Conservation (phyloP, 352 stramenopile species). For the Aphanomyces euteiches region DNA sequence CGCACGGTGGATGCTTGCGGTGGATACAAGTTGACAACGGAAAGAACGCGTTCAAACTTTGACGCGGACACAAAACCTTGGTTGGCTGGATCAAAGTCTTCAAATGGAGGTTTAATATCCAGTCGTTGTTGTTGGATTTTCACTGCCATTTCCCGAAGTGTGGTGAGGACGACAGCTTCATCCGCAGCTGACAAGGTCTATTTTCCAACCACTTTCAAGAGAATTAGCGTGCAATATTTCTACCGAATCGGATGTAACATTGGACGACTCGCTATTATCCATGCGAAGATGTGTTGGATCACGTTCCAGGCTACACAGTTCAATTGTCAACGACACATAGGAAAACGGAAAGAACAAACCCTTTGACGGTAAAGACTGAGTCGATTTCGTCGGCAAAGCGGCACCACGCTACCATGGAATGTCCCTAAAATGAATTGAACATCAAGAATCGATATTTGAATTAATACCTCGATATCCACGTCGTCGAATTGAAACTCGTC, state of each 20-base stretch:
- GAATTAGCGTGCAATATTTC: too few species aligned
- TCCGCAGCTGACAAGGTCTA: conserved; percentile 49
- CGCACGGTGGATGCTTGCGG: conserved; percentile 44
- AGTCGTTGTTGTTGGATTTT: conserved; percentile 64
- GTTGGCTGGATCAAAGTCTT: conserved; percentile 76
- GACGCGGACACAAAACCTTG: conserved; percentile 72
- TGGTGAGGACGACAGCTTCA: conserved; percentile 49
- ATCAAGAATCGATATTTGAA: too few species aligned
- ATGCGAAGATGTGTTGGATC: too few species aligned
- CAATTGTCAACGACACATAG: conserved; percentile 41
- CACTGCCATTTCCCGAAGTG: conserved; percentile 49
- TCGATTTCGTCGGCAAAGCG: conserved; percentile 78
- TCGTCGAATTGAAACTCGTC: conserved; percentile 55
- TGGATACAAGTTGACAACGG: conserved; percentile 63
- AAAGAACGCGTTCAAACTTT: conserved; percentile 81
- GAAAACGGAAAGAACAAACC: neutral
- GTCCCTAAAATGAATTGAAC: conserved; percentile 26
- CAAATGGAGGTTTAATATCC: conserved; percentile 74
- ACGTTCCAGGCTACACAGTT: neutral
- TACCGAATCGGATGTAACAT: too few species aligned
- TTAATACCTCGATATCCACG: conserved; percentile 40
- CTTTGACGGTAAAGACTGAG: conserved; percentile 73
- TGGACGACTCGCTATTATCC: too few species aligned
- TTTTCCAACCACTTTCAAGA: conserved; percentile 37
- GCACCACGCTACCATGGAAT: conserved; percentile 66